Evolutionary conservation across 2,329 filamentous ascomycete species (phyloP), one percentile per base, ranked within the genome.

Genomic region (Cladobotryum protrusum): DNA sequence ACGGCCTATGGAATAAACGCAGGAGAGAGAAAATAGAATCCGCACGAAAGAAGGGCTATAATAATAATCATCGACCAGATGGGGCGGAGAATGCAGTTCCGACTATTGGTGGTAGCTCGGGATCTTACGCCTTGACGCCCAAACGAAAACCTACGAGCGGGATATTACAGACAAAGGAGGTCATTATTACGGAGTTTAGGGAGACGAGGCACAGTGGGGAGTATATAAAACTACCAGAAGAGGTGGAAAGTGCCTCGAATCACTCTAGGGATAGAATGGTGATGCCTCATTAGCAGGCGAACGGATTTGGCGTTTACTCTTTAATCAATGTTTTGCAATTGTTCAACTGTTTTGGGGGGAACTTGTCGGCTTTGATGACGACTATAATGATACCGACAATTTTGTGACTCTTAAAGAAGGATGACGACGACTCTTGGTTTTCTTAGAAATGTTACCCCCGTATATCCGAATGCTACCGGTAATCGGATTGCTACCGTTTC

Each of bases 1-100:
- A 66, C 48, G 65, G 61, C 3, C 52, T 67, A 2, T 66, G 62
- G 62, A 67, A 66, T 32, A 62, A 61, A 42, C 48, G 43, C 9
- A 53, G 47, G 34, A 50, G 56, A 36, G 53, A 59, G 5, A 61
- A 55, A 33, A 52, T 54, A 0, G 37, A 37, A 24, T 50, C 52
- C 2, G 17, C 36, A 32, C 42, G 17, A 3, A 34, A 43, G 11
- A 33, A 48, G 24, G 24, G 24, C 6, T 29, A 29, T 8, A 29
- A 29, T 8, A 29, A 29, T 29, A 29, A 29, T 8, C 11, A 29
- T 29, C 24, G 24, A 9, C 24, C 24, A 8, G 24, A 29, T 6
- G 24, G 24, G 11, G 24, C 6, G 7, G 24, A 29, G 11, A 29
- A 29, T 29, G 24, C 24, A 29, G 24, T 29, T 8, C 24, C 24